These are phyloP conservation scores for Mucor sp. DNA, from an alignment of 371 early-diverging fungal species.

Conservation along the genomic window DNA sequence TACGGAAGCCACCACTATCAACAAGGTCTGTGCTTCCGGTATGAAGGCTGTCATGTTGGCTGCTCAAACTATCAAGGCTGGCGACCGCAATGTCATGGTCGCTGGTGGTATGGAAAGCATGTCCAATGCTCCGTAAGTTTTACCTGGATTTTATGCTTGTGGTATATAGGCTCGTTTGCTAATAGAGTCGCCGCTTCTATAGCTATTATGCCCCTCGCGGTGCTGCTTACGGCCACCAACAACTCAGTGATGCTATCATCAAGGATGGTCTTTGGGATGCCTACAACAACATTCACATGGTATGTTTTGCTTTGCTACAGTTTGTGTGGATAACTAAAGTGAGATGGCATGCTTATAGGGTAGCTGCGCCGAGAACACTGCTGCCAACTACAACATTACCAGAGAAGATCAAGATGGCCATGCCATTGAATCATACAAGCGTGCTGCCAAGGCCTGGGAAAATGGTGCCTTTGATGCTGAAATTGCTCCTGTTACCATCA, in stretches of 20 bases:
- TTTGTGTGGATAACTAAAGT: neutral
- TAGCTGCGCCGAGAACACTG: conserved; percentile 91
- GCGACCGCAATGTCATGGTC: conserved; percentile 67
- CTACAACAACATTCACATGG: conserved; percentile 78
- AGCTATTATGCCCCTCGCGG: conserved; percentile 70
- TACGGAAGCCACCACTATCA: conserved; percentile 87
- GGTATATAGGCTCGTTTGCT: neutral
- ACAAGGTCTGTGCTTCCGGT: conserved; percentile 95
- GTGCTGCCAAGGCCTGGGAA: conserved; percentile 86
- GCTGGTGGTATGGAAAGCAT: conserved; percentile 98
- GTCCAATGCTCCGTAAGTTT: conserved; percentile 85
- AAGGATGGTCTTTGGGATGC: conserved; percentile 96
- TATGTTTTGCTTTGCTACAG: neutral
- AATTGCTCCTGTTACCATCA: conserved; percentile 83
- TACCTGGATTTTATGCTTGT: neutral
- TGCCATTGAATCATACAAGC: conserved; percentile 84
- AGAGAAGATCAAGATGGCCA: conserved; percentile 91
- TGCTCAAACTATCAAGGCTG: conserved; percentile 65
- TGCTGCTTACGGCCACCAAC: conserved; percentile 82
- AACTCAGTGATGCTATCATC: conserved; percentile 83
- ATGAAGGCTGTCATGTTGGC: conserved; percentile 88
- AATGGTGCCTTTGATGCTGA: conserved; percentile 78
- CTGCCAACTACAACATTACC: conserved; percentile 78
- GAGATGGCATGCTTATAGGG: conserved; percentile 66
- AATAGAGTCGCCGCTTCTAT: neutral